Percentiles rank a stretch among this genome's conserved stretches.
These are phyloP conservation scores for Moesziomyces sp. DNA, from an alignment of 1,284 basidiomycete genomes.

Conservation along the genomic window DNA sequence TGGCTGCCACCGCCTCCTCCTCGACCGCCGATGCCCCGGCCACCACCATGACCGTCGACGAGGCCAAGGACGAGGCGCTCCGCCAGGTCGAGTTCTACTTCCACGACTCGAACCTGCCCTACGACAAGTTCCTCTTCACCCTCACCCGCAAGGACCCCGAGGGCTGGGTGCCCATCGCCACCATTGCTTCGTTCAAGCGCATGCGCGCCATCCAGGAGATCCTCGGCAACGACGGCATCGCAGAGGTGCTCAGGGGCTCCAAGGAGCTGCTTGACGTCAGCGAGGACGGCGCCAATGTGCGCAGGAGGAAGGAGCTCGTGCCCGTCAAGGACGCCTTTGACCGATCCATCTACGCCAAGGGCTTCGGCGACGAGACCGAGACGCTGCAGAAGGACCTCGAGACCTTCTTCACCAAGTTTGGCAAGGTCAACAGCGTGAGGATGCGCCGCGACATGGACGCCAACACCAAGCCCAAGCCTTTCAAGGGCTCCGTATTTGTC, in stretches of 20 bases:
- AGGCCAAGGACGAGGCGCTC: constrained; percentile 54
- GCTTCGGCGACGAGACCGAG: constrained; percentile 81
- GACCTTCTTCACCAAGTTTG: constrained; percentile 82
- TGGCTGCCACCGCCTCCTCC: constrained; percentile 21
- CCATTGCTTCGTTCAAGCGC: constrained; percentile 92
- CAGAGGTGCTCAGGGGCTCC: constrained; percentile 48
- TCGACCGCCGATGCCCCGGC: constrained; percentile 9
- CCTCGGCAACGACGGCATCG: constrained; percentile 56
- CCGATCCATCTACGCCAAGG: constrained; percentile 74
- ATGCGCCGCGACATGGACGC: constrained; percentile 77
- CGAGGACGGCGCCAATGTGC: constrained; percentile 78
- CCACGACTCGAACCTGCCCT: constrained; percentile 85
- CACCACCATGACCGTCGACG: constrained; percentile 45
- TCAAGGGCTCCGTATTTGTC: constrained; percentile 94
- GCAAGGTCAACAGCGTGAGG: constrained; percentile 84
- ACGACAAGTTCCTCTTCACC: constrained; percentile 92
- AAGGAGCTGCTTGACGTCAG: constrained; percentile 77
- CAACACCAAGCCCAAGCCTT: constrained; percentile 74
- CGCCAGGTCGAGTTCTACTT: constrained; percentile 88
- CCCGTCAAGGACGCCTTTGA: constrained; percentile 61
- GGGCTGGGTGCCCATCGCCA: constrained; percentile 91
- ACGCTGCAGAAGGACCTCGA: constrained; percentile 82
- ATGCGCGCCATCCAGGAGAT: constrained; percentile 75
- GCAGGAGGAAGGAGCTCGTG: constrained; percentile 73
- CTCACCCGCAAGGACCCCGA: constrained; percentile 63